These are phyloP conservation scores for Mucor racemosus DNA, from an alignment of 371 early-diverging fungal species.

Conservation along the genomic window DNA sequence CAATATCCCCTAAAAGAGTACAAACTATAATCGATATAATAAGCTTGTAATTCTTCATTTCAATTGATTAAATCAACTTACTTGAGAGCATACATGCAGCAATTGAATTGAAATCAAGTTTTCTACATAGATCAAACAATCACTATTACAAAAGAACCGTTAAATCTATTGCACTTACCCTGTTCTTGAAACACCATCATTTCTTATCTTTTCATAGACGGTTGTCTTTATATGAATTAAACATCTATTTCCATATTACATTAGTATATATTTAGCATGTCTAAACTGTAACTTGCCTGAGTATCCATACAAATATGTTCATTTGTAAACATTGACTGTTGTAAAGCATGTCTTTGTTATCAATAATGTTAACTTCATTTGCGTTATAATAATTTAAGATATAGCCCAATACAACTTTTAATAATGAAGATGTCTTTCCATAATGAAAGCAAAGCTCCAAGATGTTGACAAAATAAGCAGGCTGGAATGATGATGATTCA, in stretches of 20 bases:
- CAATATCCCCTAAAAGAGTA: neutral
- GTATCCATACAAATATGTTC: neutral
- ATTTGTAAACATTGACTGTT: neutral
- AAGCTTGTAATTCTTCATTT: neutral
- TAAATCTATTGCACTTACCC: neutral
- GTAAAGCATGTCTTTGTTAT: neutral
- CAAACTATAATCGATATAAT: neutral
- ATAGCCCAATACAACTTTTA: neutral
- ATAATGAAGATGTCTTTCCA: neutral
- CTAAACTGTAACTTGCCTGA: neutral
- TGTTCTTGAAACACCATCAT: constrained; percentile 7
- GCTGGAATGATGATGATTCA: neutral
- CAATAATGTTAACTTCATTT: neutral
- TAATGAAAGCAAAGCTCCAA: constrained; percentile 4
- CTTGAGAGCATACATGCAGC: constrained; percentile 1
- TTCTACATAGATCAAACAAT: neutral
- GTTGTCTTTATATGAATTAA: constrained; percentile 20
- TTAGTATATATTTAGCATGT: neutral
- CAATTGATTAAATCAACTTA: neutral
- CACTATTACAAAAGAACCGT: neutral
- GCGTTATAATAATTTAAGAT: neutral
- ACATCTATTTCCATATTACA: constrained; percentile 5
- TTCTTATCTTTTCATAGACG: constrained; percentile 11
- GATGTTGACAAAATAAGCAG: neutral
- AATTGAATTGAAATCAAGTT: constrained; percentile 15